Conservation (phyloP, 2,329 filamentous ascomycete species). For the Monilinia fructigena region DNA sequence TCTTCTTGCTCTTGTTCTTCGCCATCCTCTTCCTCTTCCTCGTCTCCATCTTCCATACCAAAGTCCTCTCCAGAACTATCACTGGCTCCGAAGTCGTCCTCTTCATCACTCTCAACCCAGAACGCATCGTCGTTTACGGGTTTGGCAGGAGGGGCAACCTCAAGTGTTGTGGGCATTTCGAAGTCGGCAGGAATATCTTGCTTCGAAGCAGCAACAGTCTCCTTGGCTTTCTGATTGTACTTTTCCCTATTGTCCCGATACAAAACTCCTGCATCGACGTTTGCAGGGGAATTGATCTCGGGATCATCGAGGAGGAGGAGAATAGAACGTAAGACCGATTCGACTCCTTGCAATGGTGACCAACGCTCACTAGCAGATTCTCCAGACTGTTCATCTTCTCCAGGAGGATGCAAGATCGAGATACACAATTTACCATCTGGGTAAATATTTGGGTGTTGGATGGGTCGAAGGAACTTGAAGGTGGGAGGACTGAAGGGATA, state of each 20-base stretch:
- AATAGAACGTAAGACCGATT: constrained; percentile 91
- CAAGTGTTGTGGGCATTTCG: constrained; percentile 73
- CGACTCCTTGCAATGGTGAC: constrained; percentile 90
- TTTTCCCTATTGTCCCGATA: constrained; percentile 68
- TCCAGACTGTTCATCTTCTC: constrained; percentile 89
- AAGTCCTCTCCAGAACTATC: constrained; percentile 62
- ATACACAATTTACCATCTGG: constrained; percentile 89
- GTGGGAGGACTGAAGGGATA: constrained; percentile 88
- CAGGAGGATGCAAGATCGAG: constrained; percentile 89
- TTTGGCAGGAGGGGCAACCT: constrained; percentile 60
- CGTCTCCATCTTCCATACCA: constrained; percentile 58
- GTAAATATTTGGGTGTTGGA: constrained; percentile 95
- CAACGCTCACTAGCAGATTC: constrained; percentile 88
- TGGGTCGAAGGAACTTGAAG: constrained; percentile 77
- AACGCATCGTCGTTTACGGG: constrained; percentile 76
- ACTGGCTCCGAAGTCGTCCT: constrained; percentile 75
- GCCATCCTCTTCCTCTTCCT: constrained; percentile 56
- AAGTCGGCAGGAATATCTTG: constrained; percentile 77
- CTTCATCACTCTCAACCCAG: constrained; percentile 74
- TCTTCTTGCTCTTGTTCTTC: constrained; percentile 55
- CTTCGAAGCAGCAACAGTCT: constrained; percentile 71
- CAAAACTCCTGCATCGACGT: constrained; percentile 87
- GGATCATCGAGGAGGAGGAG: constrained; percentile 90
- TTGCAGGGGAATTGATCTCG: constrained; percentile 89
- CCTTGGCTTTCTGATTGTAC: constrained; percentile 69